Conservation (phyloP, 345 rosid genomes). For the Populus euphratica region DNA sequence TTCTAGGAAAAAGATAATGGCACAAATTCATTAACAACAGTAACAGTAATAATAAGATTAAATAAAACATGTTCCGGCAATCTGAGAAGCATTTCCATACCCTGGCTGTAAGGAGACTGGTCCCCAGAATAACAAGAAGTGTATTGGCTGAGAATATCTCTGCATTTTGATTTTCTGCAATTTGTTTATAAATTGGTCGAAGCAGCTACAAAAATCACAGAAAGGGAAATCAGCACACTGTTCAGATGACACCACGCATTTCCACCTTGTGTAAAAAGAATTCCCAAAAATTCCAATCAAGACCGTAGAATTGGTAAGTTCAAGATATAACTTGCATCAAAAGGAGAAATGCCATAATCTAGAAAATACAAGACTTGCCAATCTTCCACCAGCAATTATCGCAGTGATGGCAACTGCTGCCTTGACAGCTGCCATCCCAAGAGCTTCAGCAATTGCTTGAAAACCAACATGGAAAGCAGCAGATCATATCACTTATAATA, state of each 20-base stretch:
- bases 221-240: conserved; percentile 10
- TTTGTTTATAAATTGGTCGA: conserved; percentile 94
- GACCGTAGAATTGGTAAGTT: conserved; percentile 1
- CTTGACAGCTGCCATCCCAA: conserved; percentile 94
- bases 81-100: conserved; percentile 39
- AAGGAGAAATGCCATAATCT: conserved; percentile 13
- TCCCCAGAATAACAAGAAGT: conserved; percentile 91
- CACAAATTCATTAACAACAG: conserved; percentile 5
- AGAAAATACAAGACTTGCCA: conserved; percentile 50
- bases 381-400: conserved; percentile 95
- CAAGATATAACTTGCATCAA: conserved; percentile 2
- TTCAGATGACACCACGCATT: neutral
- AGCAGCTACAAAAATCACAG: conserved; percentile 65
- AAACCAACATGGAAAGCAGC: conserved; percentile 72
- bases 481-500: conserved; percentile 12
- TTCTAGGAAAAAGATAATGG: conserved; percentile 21
- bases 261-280: neutral
- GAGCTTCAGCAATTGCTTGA: conserved; percentile 98
- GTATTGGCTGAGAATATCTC: conserved; percentile 98
- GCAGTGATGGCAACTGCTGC: conserved; percentile 92
- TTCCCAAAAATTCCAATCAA: conserved; percentile 10
- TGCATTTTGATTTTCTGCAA: conserved; percentile 95
- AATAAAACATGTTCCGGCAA: conserved; percentile 13
- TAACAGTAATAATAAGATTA: neutral
- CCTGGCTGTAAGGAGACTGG: conserved; percentile 99